phyloP scores from a whole-genome alignment of 768 basidiomycete genomes.

The Wakefieldia striispora region DNA sequence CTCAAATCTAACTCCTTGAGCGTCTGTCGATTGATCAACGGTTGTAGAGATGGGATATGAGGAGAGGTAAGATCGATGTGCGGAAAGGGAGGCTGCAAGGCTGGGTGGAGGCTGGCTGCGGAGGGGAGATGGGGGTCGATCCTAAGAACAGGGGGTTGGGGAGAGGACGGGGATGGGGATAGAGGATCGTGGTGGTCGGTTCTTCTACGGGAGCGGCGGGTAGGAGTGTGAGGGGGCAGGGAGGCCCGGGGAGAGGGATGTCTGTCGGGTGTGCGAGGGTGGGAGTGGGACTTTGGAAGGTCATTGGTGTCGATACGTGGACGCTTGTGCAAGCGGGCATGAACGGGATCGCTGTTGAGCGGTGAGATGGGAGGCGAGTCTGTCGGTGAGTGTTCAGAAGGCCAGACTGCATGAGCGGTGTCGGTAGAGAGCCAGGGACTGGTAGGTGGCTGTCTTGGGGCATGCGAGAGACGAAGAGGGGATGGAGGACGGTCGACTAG shows the following conservation, averaged over 20 bases:
- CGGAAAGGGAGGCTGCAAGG: constrained; percentile 30
- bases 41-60: constrained; percentile 65
- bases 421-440: constrained; percentile 32
- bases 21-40: constrained; percentile 80
- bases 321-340: constrained; percentile 28
- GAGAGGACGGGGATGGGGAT: constrained; percentile 26
- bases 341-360: constrained; percentile 36
- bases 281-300: constrained; percentile 12
- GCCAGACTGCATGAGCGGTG: constrained; percentile 34
- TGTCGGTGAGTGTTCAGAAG: constrained; percentile 37
- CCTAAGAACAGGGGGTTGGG: constrained; percentile 17
- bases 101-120: constrained; percentile 24
- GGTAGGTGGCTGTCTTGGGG: constrained; percentile 42
- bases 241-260: constrained; percentile 14
- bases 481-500: constrained; percentile 33
- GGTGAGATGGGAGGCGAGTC: constrained; percentile 36
- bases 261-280: constrained; percentile 8
- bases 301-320: constrained; percentile 29
- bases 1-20: constrained; percentile 84
- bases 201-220: constrained; percentile 31
- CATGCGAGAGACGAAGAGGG: constrained; percentile 25
- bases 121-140: constrained; percentile 26
- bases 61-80: constrained; percentile 43
- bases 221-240: constrained; percentile 23
- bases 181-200: constrained; percentile 30